Evolutionary conservation across 805 yeast species (phyloP), one percentile per base, ranked within the genome.

Genomic region (Naumovozyma castellii): DNA sequence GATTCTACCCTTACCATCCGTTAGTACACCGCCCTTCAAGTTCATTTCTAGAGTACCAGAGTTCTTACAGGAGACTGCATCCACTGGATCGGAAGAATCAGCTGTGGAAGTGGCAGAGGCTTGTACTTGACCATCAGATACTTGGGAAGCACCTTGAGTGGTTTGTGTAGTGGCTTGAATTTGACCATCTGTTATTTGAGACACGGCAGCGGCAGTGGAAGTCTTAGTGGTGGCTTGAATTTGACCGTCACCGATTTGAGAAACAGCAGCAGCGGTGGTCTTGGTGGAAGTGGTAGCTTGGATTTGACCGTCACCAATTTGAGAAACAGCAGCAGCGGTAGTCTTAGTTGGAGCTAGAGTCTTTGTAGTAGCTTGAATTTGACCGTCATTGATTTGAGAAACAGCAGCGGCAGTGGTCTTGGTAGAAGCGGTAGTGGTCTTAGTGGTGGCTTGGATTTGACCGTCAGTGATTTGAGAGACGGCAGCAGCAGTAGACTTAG

Each of bases 1-100:
- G 48, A 77, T 62, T 69, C 84, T 73, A 34, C 78, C 78, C 43
- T 63, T 47, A 16, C 69, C 51, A 51, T 78, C 84, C 12, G 59
- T 67, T 50, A 78, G 66, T 32, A 72, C 51, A 41, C 75, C 61
- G 18, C 51, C 61, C 32, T 66, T 59, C 50, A 78, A 68, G 17
- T 65, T 62, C 67, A 78, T 62, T 15, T 73, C 57, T 47, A 78
- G 66, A 33, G 78, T 59, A 51, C 65, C 61, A 18, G 54, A 57
- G 31, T 65, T 54, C 14, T 57, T 47, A 54, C 78, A 71, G 12
- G 70, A 57, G 18, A 53, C 56, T 18, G 54, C 51, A 17, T 40
- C 33, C 38, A 52, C 56, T 39, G 58, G 48, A 37, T 50, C 50
- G 19, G 54, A 30, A 49, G 53, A 54, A 27, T 42, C 41, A 14